Evolutionary conservation across 2,329 filamentous ascomycete species (phyloP).

Genomic region (Aspergillus brasiliensis): DNA sequence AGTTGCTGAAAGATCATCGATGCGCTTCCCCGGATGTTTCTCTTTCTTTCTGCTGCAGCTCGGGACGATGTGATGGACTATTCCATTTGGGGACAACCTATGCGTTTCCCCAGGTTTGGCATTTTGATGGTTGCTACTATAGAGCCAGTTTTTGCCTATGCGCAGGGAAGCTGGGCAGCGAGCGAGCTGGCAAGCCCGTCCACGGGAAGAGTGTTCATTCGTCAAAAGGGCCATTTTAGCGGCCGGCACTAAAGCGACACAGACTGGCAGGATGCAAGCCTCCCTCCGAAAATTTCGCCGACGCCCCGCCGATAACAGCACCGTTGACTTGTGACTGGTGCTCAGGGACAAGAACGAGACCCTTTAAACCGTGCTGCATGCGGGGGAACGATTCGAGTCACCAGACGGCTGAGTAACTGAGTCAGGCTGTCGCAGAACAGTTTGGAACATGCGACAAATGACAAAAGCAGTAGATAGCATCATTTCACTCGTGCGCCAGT

Average conservation of each 20-base stretch:
- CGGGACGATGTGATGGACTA: background rate
- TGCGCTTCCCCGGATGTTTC: slow-evolving; percentile 1
- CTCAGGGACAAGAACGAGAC: background rate
- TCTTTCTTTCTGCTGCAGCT: background rate
- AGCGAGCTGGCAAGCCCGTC: background rate
- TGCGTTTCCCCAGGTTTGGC: slow-evolving; percentile 1
- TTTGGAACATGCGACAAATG: background rate
- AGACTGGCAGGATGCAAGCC: background rate
- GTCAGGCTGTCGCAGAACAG: background rate
- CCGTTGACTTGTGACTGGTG: slow-evolving; percentile 8
- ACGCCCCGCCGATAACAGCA: slow-evolving; percentile 23
- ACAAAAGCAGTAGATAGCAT: background rate
- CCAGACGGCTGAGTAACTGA: background rate
- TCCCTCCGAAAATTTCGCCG: slow-evolving; percentile 31
- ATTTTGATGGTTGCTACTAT: background rate
- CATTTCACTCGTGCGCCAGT: background rate
- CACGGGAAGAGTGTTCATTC: background rate
- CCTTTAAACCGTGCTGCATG: slow-evolving; percentile 1
- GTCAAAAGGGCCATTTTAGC: background rate
- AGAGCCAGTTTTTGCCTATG: background rate
- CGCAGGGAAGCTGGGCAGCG: background rate
- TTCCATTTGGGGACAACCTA: background rate
- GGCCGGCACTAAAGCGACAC: background rate
- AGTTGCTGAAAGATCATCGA: background rate
- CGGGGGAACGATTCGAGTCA: background rate